Percentiles rank a stretch among this genome's conserved stretches.
Conservation (phyloP, 768 basidiomycete genomes). For the Lactarius psammicola region DNA sequence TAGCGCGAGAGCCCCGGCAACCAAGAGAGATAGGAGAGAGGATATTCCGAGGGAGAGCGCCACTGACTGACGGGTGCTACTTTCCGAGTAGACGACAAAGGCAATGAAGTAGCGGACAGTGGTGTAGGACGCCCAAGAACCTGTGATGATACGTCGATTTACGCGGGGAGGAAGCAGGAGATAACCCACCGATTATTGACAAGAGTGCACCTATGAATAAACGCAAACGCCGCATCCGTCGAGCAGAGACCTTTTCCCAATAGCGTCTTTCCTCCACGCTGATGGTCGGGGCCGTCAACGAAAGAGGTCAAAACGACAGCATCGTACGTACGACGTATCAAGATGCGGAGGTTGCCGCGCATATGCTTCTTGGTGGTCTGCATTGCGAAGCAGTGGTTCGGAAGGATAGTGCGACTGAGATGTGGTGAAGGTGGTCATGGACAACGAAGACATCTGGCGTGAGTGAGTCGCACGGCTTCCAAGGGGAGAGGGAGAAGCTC, state of each 20-base stretch:
- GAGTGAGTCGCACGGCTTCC: conserved; percentile 24
- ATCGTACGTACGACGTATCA: conserved; percentile 36
- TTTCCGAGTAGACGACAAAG: conserved; percentile 44
- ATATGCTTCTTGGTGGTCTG: conserved; percentile 40
- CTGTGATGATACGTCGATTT: conserved; percentile 37
- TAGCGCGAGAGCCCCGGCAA: conserved; percentile 22
- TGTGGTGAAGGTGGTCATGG: conserved; percentile 34
- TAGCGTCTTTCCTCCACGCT: conserved; percentile 35
- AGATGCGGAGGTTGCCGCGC: conserved; percentile 46
- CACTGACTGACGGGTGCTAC: conserved; percentile 40
- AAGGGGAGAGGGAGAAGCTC: neutral
- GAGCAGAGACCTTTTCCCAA: conserved; percentile 34
- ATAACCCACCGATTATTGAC: conserved; percentile 39
- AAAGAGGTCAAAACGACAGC: conserved; percentile 35
- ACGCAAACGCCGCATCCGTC: conserved; percentile 38
- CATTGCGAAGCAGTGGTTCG: conserved; percentile 35
- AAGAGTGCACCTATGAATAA: conserved; percentile 35
- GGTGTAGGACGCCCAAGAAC: conserved; percentile 60
- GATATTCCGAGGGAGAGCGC: conserved; percentile 51
- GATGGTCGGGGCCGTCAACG: conserved; percentile 35
- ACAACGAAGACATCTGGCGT: conserved; percentile 35
- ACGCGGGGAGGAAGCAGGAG: neutral
- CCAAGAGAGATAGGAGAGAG: conserved; percentile 41
- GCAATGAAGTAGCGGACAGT: conserved; percentile 65
- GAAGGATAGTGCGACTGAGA: conserved; percentile 35